These are phyloP conservation scores for Monosporascus sp. DNA, from an alignment of 2,329 filamentous ascomycete species.

Conservation along the genomic window DNA sequence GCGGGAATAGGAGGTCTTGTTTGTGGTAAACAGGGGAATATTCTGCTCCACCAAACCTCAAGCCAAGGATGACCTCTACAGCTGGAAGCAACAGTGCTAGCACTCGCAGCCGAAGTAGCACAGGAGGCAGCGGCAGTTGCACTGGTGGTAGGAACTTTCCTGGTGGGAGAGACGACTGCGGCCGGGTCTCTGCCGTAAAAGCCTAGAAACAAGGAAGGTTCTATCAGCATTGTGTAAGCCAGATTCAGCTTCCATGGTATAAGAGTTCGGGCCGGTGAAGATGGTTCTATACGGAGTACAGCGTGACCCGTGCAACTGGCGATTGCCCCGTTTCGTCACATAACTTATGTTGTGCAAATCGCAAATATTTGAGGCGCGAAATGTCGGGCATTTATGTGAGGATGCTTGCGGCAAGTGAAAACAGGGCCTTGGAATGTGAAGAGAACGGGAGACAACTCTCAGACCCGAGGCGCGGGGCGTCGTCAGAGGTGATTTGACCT, in stretches of 20 bases:
- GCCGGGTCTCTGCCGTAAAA: slow-evolving; percentile 15
- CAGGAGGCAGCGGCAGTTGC: slow-evolving; percentile 7
- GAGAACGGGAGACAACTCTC: slow-evolving; percentile 15
- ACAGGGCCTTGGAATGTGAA: slow-evolving; percentile 16
- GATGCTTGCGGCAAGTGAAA: slow-evolving; percentile 7
- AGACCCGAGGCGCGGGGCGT: slow-evolving; percentile 16
- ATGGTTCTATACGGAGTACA: not conserved
- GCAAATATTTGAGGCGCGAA: slow-evolving; percentile 8
- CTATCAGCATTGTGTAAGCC: slow-evolving; percentile 24
- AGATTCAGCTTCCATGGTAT: slow-evolving; percentile 23
- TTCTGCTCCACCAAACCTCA: slow-evolving; percentile 18
- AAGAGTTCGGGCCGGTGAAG: slow-evolving; percentile 1
- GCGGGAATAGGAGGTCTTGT: slow-evolving; percentile 12
- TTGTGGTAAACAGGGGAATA: slow-evolving; percentile 25
- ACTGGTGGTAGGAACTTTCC: slow-evolving; percentile 3
- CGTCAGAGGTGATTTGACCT: slow-evolving; percentile 23
- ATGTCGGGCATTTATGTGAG: slow-evolving; percentile 18
- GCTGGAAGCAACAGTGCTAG: slow-evolving; percentile 5
- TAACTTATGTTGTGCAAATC: not conserved
- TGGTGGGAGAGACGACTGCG: not conserved
- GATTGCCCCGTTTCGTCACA: slow-evolving; percentile 4
- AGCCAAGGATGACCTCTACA: slow-evolving; percentile 18
- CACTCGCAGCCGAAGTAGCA: not conserved
- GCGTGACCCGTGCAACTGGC: slow-evolving; percentile 3
- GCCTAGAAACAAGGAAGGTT: slow-evolving; percentile 23